Evolutionary conservation across 768 basidiomycete genomes (phyloP).

Genomic region (Candolleomyces eurysporus): DNA sequence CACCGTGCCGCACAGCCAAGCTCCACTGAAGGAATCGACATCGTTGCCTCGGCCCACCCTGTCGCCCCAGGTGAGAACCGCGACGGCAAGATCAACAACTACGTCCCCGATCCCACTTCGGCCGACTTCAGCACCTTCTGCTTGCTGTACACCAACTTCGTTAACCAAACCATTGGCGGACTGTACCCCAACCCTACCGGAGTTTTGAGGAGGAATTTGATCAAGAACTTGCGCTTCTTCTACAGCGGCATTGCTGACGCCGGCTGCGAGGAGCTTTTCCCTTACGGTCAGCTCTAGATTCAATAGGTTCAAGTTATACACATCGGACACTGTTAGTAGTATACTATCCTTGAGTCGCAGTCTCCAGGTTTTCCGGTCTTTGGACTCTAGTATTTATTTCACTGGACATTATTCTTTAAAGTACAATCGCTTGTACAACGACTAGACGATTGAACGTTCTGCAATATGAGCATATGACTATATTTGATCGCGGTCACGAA

Average conservation of each 20-base stretch:
- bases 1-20: constrained; percentile 9
- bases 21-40: constrained; percentile 1
- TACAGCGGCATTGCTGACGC: constrained; percentile 4
- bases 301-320: too few relatives aligned
- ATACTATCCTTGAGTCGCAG: too few relatives aligned
- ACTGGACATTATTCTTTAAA: too few relatives aligned
- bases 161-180: constrained; percentile 11
- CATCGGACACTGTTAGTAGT: too few relatives aligned
- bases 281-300: constrained; percentile 6
- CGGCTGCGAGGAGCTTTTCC: constrained; percentile 12
- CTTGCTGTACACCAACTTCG: constrained; percentile 14
- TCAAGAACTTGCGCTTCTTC: constrained; percentile 12
- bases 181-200: constrained; percentile 19
- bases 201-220: constrained; percentile 11
- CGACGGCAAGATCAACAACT: constrained; percentile 11
- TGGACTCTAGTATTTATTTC: too few relatives aligned
- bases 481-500: too few relatives aligned
- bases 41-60: constrained; percentile 7
- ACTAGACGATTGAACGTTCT: too few relatives aligned
- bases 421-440: too few relatives aligned
- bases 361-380: too few relatives aligned
- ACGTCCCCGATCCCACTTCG: constrained; percentile 12
- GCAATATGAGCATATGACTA: too few relatives aligned
- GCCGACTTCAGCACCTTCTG: constrained; percentile 12
- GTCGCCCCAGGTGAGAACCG: constrained; percentile 14